phyloP scores from a whole-genome alignment of 352 stramenopile genomes.

The Plasmopara halstedii region DNA sequence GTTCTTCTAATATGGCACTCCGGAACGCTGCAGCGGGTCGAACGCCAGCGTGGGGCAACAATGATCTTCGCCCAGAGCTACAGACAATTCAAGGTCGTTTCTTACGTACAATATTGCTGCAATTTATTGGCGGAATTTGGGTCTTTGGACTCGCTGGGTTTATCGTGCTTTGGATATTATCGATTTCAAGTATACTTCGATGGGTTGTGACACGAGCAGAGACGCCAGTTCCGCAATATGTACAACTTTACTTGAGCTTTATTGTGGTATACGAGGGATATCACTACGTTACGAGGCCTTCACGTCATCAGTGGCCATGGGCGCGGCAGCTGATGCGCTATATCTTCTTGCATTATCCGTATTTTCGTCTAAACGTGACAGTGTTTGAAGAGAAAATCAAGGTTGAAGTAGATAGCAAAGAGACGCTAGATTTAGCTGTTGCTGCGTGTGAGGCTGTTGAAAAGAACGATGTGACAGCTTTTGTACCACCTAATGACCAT shows the following conservation, averaged over 20 bases:
- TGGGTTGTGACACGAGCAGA: slow-evolving; percentile 1
- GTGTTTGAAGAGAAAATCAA: slow-evolving; percentile 28
- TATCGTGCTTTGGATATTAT: slow-evolving; percentile 3
- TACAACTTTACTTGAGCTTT: slow-evolving; percentile 20
- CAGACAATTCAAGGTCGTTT: not conserved
- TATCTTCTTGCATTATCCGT: slow-evolving; percentile 37
- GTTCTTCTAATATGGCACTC: too few species aligned
- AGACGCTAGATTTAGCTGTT: slow-evolving; percentile 1
- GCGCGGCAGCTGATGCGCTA: slow-evolving; percentile 29
- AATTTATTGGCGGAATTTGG: slow-evolving; percentile 14
- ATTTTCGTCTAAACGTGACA: slow-evolving; percentile 35
- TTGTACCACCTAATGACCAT: slow-evolving; percentile 6
- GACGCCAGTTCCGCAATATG: slow-evolving; percentile 1
- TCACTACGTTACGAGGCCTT: slow-evolving; percentile 14
- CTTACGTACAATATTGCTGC: slow-evolving; percentile 9
- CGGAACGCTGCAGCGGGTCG: slow-evolving; percentile 3
- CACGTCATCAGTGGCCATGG: slow-evolving; percentile 27
- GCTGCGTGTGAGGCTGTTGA: slow-evolving; percentile 1
- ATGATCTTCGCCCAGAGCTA: slow-evolving; percentile 14
- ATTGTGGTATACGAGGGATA: slow-evolving; percentile 35
- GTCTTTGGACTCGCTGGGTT: slow-evolving; percentile 15
- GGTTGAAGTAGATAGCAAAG: not conserved
- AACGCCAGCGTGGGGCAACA: slow-evolving; percentile 9
- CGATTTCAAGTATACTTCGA: slow-evolving; percentile 1
- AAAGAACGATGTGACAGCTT: slow-evolving; percentile 1